These are phyloP conservation scores for Mycoemilia scoparia DNA, from an alignment of 192 early-diverging fungal species.

Conservation along the genomic window DNA sequence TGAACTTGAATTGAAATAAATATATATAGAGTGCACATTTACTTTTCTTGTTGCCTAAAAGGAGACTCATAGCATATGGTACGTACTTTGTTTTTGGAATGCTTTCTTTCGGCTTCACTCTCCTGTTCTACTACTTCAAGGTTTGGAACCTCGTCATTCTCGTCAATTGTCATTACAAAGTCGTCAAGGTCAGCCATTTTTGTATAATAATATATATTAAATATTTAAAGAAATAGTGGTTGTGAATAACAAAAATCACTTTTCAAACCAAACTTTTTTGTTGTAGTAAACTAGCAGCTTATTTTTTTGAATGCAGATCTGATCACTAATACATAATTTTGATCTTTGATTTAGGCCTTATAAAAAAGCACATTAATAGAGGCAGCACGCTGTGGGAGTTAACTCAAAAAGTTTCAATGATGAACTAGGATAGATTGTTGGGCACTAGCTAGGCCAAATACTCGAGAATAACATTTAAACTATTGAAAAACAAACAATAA, in stretches of 20 bases:
- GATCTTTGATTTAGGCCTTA: too few relatives aligned
- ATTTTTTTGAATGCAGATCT: too few relatives aligned
- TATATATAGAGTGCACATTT: conserved; percentile 3
- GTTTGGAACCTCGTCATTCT: conserved; percentile 38
- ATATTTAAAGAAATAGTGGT: conserved; percentile 9
- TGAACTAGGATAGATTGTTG: too few relatives aligned
- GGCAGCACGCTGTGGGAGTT: too few relatives aligned
- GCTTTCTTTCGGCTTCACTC: conserved; percentile 2
- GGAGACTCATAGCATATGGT: conserved; percentile 1
- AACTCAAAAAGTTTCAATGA: too few relatives aligned
- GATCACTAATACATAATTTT: too few relatives aligned
- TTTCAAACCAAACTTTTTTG: too few relatives aligned
- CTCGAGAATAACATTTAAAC: too few relatives aligned
- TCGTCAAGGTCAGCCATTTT: conserved; percentile 21
- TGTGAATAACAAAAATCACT: conserved; percentile 10
- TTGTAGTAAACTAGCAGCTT: too few relatives aligned
- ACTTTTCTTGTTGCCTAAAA: conserved; percentile 2
- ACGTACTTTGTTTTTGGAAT: conserved; percentile 1
- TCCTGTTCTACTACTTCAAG: conserved; percentile 23
- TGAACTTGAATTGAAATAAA: neutral
- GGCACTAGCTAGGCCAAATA: too few relatives aligned
- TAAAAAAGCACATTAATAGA: too few relatives aligned
- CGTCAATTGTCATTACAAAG: conserved; percentile 58
- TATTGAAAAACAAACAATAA: too few relatives aligned
- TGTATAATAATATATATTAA: conserved; percentile 2